Conservation (phyloP, 2,329 filamentous ascomycete genomes). For the Lachnellula occidentalis region DNA sequence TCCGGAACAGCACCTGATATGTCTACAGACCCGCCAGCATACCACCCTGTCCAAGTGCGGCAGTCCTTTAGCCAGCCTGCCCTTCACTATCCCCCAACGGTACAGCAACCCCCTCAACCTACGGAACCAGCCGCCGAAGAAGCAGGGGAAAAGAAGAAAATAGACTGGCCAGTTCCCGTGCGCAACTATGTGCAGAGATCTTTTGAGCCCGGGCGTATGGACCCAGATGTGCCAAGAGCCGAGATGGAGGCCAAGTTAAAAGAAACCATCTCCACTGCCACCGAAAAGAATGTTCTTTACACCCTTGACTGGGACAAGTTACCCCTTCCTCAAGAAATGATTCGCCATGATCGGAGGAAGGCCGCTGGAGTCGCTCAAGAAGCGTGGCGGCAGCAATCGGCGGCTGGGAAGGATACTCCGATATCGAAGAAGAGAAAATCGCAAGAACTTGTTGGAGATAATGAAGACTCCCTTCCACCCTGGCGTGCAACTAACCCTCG, state of each 20-base stretch:
- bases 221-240: slow-evolving; percentile 52
- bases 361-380: slow-evolving; percentile 4
- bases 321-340: slow-evolving; percentile 79
- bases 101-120: slow-evolving; percentile 31
- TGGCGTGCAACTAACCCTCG: slow-evolving; percentile 68
- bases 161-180: slow-evolving; percentile 77
- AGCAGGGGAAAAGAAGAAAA: slow-evolving; percentile 43
- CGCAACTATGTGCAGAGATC: slow-evolving; percentile 84
- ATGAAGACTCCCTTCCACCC: slow-evolving; percentile 51
- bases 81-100: slow-evolving; percentile 31
- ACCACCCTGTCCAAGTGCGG: slow-evolving; percentile 40
- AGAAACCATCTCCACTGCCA: slow-evolving; percentile 75
- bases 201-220: slow-evolving; percentile 69
- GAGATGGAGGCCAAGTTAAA: slow-evolving; percentile 86
- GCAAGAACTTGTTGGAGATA: slow-evolving; percentile 49
- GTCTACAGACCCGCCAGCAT: slow-evolving; percentile 35
- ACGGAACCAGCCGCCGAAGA: slow-evolving; percentile 26
- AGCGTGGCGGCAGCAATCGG: slow-evolving; percentile 27
- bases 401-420: slow-evolving; percentile 17
- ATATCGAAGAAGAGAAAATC: slow-evolving; percentile 78
- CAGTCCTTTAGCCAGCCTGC: slow-evolving; percentile 31
- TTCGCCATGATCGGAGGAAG: slow-evolving; percentile 60
- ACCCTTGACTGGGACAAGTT: slow-evolving; percentile 76
- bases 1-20: slow-evolving; percentile 27
- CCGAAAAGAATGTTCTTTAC: slow-evolving; percentile 65